Base-by-base conservation (phyloP, 495 filamentous ascomycete species). In the Tuber aestivum region DNA sequence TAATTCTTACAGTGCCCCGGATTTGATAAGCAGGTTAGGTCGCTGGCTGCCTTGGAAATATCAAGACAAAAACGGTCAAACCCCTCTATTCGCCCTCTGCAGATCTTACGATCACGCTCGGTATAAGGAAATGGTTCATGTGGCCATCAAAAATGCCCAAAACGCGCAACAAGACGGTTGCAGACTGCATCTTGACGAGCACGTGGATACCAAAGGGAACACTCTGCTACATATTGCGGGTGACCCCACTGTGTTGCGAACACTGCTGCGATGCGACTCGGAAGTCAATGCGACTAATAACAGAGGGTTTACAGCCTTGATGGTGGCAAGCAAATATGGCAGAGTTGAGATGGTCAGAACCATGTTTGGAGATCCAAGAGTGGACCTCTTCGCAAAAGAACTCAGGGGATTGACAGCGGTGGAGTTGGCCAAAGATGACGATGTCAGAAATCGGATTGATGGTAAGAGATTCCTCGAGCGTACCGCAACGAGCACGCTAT, bases 291-390 rank as follows among this genome's bases (percentile, higher is more conserved):
- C 95, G 0, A 92, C 91, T 0, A 99, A 99, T 81, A 96, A 98
- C 81, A 97, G 94, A 86, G 91, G 88, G 70, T 98, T 98, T 80
- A 99, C 96, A 0, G 90, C 96, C 1, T 86, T 99, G 72, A 99
- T 99, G 96, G 92, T 98, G 74, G 95, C 94, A n/a, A 97, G 94
- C 86, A 99, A 99, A 84, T 99, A 97, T 81, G 95, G 95, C 38
- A 89, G 96, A 69, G 91, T 97, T 27, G 95, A 97, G 77, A 92
- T 94, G 87, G 95, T 99, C 10, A 89, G 94, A 74, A 90, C 90
- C 23, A 86, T 99, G 20, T 97, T 97, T 82, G 87, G 89, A 70
- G 96, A 98, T 83, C 87, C 92, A 23, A 87, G 96, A 74, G 94
- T 97, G 8, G 96, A 99, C 83, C 85, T 93, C 2, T 88, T 90